Conservation (phyloP, 2,329 filamentous ascomycete species). For the Xylaria hypoxylon region DNA sequence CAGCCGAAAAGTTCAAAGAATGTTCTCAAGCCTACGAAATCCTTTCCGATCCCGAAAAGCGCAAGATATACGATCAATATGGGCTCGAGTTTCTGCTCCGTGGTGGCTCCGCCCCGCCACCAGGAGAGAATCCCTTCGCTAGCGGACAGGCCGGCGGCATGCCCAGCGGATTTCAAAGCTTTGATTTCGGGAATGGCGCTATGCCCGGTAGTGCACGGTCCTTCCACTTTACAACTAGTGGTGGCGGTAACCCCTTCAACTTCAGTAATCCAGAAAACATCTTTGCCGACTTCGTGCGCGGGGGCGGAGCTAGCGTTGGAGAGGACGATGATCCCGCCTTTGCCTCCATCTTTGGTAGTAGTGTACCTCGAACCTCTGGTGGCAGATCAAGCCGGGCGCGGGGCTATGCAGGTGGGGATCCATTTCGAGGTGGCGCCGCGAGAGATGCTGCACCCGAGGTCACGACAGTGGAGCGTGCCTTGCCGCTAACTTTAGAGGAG, state of each 20-base stretch:
- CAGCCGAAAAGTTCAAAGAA: constrained; percentile 97
- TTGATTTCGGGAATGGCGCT: constrained; percentile 47
- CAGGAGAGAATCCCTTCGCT: constrained; percentile 72
- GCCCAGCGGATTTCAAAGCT: constrained; percentile 32
- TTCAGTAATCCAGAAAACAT: constrained; percentile 88
- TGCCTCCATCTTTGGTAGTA: constrained; percentile 65
- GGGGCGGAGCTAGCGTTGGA: constrained; percentile 53
- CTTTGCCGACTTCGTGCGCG: constrained; percentile 84
- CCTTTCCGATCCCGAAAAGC: constrained; percentile 95
- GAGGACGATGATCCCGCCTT: constrained; percentile 61
- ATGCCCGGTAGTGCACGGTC: constrained; percentile 64
- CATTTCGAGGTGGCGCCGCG: constrained; percentile 40
- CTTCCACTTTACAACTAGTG: constrained; percentile 73
- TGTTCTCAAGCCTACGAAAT: constrained; percentile 98
- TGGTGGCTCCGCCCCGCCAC: constrained; percentile 77
- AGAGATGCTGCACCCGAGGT: constrained; percentile 80
- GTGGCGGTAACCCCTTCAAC: constrained; percentile 74
- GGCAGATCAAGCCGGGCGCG: constrained; percentile 55
- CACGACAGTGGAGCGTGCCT: constrained; percentile 86
- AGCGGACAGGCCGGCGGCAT: constrained; percentile 58
- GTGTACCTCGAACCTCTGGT: constrained; percentile 54
- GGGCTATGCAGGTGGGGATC: constrained; percentile 52
- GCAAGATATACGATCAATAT: constrained; percentile 93
- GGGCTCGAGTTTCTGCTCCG: constrained; percentile 92
- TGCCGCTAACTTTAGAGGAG: constrained; percentile 88